Conservation (phyloP, 2,329 filamentous ascomycete species). For the Trichoderma cornu-damae region DNA sequence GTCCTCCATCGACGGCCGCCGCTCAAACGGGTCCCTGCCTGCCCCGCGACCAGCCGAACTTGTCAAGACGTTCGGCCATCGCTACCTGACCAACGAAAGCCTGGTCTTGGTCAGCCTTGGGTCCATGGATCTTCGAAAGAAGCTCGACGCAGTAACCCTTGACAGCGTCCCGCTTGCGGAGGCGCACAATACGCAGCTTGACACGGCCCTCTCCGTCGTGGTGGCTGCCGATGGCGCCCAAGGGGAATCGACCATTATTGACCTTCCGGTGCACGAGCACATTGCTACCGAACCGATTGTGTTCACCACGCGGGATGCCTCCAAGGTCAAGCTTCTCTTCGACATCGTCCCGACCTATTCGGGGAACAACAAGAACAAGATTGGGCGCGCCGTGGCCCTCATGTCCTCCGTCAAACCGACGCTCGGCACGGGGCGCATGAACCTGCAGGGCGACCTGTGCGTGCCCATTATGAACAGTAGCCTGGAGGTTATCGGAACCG, state of each 20-base stretch:
- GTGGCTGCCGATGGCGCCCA: slow-evolving; percentile 79
- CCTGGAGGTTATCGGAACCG: slow-evolving; percentile 84
- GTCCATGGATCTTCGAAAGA: slow-evolving; percentile 88
- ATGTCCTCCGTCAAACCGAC: slow-evolving; percentile 79
- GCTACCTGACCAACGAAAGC: slow-evolving; percentile 83
- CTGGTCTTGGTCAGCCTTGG: slow-evolving; percentile 90
- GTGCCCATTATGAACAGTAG: slow-evolving; percentile 83
- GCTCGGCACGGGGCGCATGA: slow-evolving; percentile 81
- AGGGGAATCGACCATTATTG: slow-evolving; percentile 83
- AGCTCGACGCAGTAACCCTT: slow-evolving; percentile 72
- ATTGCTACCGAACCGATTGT: slow-evolving; percentile 90
- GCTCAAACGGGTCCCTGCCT: slow-evolving; percentile 47
- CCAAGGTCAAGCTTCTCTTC: slow-evolving; percentile 83
- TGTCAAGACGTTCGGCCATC: slow-evolving; percentile 92
- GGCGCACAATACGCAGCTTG: slow-evolving; percentile 87
- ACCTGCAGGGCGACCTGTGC: slow-evolving; percentile 83
- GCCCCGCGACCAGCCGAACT: slow-evolving; percentile 60
- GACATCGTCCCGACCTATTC: slow-evolving; percentile 95
- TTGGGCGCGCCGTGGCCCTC: slow-evolving; percentile 83
- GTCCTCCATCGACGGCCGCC: slow-evolving; percentile 58
- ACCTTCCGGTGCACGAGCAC: slow-evolving; percentile 89
- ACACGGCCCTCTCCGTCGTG: slow-evolving; percentile 88
- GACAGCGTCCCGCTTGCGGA: slow-evolving; percentile 83
- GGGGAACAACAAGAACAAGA: slow-evolving; percentile 78
- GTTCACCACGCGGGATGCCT: slow-evolving; percentile 72